These are phyloP conservation scores for Allium cepa DNA, from an alignment of 106 monocot species.

Conservation along the genomic window DNA sequence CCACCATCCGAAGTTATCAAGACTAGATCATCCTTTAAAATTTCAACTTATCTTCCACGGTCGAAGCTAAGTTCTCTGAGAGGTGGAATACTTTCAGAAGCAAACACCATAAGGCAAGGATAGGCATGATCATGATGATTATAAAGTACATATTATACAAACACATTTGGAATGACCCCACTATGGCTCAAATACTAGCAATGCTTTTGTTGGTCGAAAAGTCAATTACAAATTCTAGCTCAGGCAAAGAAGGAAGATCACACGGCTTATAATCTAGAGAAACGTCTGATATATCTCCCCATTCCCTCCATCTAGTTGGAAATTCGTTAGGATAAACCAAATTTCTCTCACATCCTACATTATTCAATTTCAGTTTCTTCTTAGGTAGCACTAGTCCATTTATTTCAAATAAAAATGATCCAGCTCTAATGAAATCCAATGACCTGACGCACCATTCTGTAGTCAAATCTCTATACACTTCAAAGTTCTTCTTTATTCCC, in stretches of 20 bases:
- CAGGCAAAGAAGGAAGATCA: not conserved
- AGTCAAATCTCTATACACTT: constrained; percentile 50
- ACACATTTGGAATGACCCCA: not conserved
- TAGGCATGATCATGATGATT: not conserved
- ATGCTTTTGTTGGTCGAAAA: not conserved
- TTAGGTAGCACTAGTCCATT: constrained; percentile 16
- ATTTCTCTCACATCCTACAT: not conserved
- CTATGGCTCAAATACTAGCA: not conserved
- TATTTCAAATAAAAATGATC: constrained; percentile 55
- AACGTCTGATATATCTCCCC: not conserved
- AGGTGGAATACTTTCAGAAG: not conserved
- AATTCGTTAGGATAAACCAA: not conserved
- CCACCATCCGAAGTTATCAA: too few relatives aligned
- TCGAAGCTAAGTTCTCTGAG: not conserved
- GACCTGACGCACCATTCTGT: constrained; percentile 57
- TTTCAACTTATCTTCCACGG: not conserved
- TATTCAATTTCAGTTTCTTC: not conserved
- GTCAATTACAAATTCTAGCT: not conserved
- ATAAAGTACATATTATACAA: not conserved
- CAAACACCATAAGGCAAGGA: not conserved
- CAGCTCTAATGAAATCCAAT: constrained; percentile 60
- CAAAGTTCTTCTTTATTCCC: constrained; percentile 35
- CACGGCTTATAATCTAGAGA: constrained; percentile 5
- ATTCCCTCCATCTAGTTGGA: not conserved
- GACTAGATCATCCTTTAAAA: too few relatives aligned